phyloP scores from a whole-genome alignment of 495 filamentous ascomycete genomes.

The Bombardia bombarda region DNA sequence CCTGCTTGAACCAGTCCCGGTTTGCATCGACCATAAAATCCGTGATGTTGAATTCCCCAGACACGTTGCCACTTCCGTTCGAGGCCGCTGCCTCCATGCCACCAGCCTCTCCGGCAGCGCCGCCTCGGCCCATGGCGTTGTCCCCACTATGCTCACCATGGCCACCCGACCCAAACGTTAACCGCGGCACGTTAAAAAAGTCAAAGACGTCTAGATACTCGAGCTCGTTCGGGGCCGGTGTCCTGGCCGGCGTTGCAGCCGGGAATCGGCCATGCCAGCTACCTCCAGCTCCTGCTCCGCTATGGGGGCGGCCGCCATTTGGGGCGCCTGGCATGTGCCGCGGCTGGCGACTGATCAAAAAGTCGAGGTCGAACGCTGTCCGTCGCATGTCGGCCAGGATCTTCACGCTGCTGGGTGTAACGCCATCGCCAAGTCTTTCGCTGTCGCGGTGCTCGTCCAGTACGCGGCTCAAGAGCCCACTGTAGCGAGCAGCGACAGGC shows the following conservation, averaged over 20 bases:
- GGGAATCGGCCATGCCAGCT: constrained; percentile 26
- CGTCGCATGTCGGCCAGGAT: constrained; percentile 86
- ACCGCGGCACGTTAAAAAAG: constrained; percentile 81
- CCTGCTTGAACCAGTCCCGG: constrained; percentile 51
- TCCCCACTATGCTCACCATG: constrained; percentile 14
- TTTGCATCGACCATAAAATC: constrained; percentile 59
- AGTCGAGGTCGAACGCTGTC: constrained; percentile 78
- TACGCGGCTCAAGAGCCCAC: constrained; percentile 69
- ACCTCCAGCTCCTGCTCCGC: not conserved
- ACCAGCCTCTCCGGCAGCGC: constrained; percentile 1
- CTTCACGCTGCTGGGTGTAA: constrained; percentile 70
- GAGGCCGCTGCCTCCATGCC: constrained; percentile 1
- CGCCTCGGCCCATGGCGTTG: not conserved
- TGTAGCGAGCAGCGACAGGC: constrained; percentile 77
- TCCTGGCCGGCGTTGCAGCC: constrained; percentile 44
- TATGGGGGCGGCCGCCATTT: constrained; percentile 7
- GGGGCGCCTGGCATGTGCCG: constrained; percentile 37
- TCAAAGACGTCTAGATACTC: constrained; percentile 92
- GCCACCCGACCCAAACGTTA: constrained; percentile 43
- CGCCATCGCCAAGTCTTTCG: constrained; percentile 63
- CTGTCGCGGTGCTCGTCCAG: constrained; percentile 77
- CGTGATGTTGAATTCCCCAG: constrained; percentile 54
- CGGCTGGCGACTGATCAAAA: constrained; percentile 78
- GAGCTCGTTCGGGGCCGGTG: constrained; percentile 68
- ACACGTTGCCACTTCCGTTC: constrained; percentile 3